Conservation (phyloP, 768 basidiomycete species). For the Hygrophoropsis aurantiaca region DNA sequence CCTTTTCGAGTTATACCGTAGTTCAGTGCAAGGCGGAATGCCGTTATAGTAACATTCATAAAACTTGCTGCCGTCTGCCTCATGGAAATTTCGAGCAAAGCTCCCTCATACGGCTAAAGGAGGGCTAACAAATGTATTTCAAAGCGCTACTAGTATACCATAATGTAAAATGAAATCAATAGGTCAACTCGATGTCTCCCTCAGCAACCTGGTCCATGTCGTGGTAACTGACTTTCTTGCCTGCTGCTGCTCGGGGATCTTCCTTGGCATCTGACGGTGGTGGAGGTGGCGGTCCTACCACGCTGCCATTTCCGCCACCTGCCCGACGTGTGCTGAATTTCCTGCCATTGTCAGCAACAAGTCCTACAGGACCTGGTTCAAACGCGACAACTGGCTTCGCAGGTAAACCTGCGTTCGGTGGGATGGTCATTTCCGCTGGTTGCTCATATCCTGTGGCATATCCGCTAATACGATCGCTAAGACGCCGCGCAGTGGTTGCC, state of each 20-base stretch:
- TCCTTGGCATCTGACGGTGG: slow-evolving; percentile 89
- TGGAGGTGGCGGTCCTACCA: slow-evolving; percentile 63
- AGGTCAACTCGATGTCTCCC: slow-evolving; percentile 62
- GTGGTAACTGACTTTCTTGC: slow-evolving; percentile 89
- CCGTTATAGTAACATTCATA: no score
- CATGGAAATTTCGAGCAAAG: no score
- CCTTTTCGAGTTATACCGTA: no score
- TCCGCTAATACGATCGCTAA: slow-evolving; percentile 82
- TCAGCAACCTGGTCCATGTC: slow-evolving; percentile 95
- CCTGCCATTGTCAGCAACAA: slow-evolving; percentile 24
- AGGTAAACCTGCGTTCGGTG: slow-evolving; percentile 73
- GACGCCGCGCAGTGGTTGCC: slow-evolving; percentile 54
- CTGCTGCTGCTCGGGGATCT: slow-evolving; percentile 88
- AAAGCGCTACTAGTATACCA: slow-evolving; percentile 23
- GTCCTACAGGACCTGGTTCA: slow-evolving; percentile 47
- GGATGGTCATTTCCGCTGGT: slow-evolving; percentile 43
- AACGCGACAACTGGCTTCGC: slow-evolving; percentile 69
- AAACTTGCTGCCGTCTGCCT: no score
- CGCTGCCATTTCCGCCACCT: slow-evolving; percentile 35
- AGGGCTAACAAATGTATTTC: slow-evolving; percentile 27
- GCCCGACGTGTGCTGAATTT: slow-evolving; percentile 39
- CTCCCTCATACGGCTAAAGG: no score
- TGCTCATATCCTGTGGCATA: slow-evolving; percentile 55
- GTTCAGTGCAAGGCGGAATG: no score
- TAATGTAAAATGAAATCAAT: slow-evolving; percentile 31